Conservation (phyloP, 257 asterid genomes). For the Lantana camara region DNA sequence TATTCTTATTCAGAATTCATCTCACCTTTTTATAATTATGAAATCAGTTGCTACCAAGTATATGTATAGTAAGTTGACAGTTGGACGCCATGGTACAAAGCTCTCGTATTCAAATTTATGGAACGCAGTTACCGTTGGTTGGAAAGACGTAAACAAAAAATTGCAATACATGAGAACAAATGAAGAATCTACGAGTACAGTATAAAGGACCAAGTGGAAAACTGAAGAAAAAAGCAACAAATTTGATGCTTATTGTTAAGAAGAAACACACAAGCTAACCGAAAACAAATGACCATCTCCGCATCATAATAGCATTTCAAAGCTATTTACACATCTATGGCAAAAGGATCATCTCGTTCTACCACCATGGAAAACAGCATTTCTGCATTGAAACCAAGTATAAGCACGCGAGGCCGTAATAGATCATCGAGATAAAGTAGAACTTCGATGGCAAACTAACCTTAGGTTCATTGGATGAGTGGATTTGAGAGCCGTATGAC, state of each 20-base stretch:
- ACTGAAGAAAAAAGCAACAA: slow-evolving; percentile 11
- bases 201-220: slow-evolving; percentile 4
- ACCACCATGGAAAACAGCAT: slow-evolving; percentile 56
- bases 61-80: no score
- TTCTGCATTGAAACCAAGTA: slow-evolving; percentile 31
- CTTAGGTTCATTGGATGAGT: slow-evolving; percentile 33
- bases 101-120: no score
- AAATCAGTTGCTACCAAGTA: no score
- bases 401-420: background rate
- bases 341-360: slow-evolving; percentile 13
- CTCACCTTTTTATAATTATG: no score
- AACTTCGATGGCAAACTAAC: slow-evolving; percentile 16
- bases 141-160: no score
- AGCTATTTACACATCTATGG: slow-evolving; percentile 32
- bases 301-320: slow-evolving; percentile 25
- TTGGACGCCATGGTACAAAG: no score
- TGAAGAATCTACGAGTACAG: slow-evolving; percentile 21
- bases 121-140: no score
- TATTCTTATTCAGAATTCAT: no score
- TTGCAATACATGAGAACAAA: background rate
- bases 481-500: background rate
- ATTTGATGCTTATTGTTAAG: slow-evolving; percentile 25
- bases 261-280: slow-evolving; percentile 26
- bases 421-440: background rate
- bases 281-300: slow-evolving; percentile 17